phyloP scores from a whole-genome alignment of 1,284 basidiomycete genomes.

The Schizopora paradoxa region DNA sequence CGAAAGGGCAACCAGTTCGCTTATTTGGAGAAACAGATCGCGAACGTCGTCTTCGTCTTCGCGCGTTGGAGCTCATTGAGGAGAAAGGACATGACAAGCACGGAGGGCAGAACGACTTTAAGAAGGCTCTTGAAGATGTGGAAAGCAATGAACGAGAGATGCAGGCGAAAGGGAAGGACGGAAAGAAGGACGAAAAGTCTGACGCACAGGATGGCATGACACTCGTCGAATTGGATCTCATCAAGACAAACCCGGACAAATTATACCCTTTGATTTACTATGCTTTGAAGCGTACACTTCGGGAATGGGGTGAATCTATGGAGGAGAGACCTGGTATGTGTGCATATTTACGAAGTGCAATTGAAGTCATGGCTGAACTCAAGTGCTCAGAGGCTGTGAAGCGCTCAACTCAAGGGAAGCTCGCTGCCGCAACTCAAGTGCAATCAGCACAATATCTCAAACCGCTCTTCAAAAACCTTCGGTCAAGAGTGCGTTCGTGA shows the following conservation, averaged over 20 bases:
- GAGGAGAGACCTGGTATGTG: slow-evolving; percentile 83
- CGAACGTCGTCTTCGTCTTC: slow-evolving; percentile 82
- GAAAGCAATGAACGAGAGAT: slow-evolving; percentile 77
- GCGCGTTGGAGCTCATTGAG: slow-evolving; percentile 92
- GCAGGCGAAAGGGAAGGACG: slow-evolving; percentile 54
- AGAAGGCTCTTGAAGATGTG: slow-evolving; percentile 87
- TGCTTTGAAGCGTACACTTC: slow-evolving; percentile 86
- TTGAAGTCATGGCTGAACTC: slow-evolving; percentile 9
- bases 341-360: slow-evolving; percentile 4
- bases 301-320: slow-evolving; percentile 96
- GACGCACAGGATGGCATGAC: slow-evolving; percentile 42
- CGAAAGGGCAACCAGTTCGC: slow-evolving; percentile 91
- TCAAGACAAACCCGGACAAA: slow-evolving; percentile 94
- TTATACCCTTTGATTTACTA: slow-evolving; percentile 98
- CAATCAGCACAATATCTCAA: slow-evolving; percentile 97
- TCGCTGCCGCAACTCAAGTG: slow-evolving; percentile 91
- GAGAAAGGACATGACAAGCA: slow-evolving; percentile 74
- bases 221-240: slow-evolving; percentile 71
- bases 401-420: slow-evolving; percentile 84
- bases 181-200: slow-evolving; percentile 47
- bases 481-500: slow-evolving; percentile 63
- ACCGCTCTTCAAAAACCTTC: slow-evolving; percentile 88
- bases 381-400: slow-evolving; percentile 61
- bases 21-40: slow-evolving; percentile 95
- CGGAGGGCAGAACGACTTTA: slow-evolving; percentile 90